phyloP scores from a whole-genome alignment of 2,329 filamentous ascomycete genomes.

The Apiospora kogelbergensis region DNA sequence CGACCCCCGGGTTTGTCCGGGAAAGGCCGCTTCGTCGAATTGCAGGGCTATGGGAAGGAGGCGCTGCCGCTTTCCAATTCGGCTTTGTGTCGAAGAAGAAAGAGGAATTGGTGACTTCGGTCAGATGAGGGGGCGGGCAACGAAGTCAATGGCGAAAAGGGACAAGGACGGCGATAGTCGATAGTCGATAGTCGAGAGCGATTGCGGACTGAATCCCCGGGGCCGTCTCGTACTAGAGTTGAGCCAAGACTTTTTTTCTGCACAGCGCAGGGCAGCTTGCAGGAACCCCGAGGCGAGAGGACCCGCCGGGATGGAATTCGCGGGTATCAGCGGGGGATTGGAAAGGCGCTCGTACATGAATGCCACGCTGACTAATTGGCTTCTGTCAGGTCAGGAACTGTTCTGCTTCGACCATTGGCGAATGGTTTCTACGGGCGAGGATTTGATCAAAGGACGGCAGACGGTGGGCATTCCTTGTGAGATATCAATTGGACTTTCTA shows the following conservation, averaged over 20 bases:
- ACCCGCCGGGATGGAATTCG: background rate
- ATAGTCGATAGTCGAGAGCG: background rate
- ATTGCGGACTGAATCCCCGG: background rate
- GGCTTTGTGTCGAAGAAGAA: background rate
- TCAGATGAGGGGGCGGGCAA: conserved; percentile 14
- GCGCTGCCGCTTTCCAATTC: background rate
- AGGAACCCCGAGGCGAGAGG: background rate
- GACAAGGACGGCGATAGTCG: conserved; percentile 1
- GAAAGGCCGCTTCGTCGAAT: conserved; percentile 22
- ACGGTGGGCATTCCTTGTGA: background rate
- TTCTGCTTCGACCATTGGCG: background rate
- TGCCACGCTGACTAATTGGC: background rate
- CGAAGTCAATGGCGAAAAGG: background rate
- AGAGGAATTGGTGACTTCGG: background rate
- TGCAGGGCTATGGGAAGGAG: conserved; percentile 2
- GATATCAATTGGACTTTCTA: background rate
- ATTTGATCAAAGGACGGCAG: background rate
- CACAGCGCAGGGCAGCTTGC: background rate
- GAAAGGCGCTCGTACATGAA: background rate
- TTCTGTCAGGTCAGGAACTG: background rate
- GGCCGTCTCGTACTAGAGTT: conserved; percentile 2
- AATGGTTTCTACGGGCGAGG: background rate
- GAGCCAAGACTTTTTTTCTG: conserved; percentile 6
- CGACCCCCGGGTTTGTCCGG: conserved; percentile 26
- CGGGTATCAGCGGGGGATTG: conserved; percentile 3